Evolutionary conservation across 73 alveolate species (phyloP), one percentile per base, ranked within the genome.

Genomic region (Tetrahymena thermophila): DNA sequence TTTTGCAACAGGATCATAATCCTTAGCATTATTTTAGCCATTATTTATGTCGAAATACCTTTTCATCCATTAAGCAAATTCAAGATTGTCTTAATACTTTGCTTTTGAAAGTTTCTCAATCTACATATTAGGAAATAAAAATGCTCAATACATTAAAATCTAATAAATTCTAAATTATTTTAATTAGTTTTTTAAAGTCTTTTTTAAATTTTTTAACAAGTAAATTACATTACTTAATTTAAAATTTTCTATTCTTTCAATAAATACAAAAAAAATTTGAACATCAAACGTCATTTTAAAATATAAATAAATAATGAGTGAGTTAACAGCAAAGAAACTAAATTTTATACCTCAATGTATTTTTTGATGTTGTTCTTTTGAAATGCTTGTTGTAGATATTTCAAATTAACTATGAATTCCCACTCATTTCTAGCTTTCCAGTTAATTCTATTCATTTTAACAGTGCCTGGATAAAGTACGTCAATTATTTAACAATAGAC

Each of bases 351-450:
- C 37, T 71, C 89, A 25, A 85, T 85, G 34, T 40, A 40, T 23
- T 85, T 37, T 85, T 43, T 37, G 84, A 71, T 71, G 35, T 71
- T 71, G 37, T 71, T 71, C 96, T 96, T 96, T 50, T 94, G 42
- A 57, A 96, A 94, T 3, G 96, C 96, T 31, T 43, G 40, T 93
- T 98, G 98, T 44, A 98, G 96, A 28, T 97, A 94, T 95, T 97
- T 98, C 93, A 96, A 97, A 96, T 98, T 98, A 40, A 96, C 44
- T 37, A 97, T 95, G 93, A 94, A 97, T 71, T 98, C 99, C 83
- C 96, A 96, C 93, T 98, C 98, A 94, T 96, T 96, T 93, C 97
- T 98, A 23, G 99, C 99, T 58, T 97, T 97, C 99, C 99, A 98
- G 94, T 98, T 98, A 16, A 98, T 94, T 85, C 96, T 96, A 93